Evolutionary conservation across 345 rosid species (phyloP).

Genomic region (Lepidium sativum): DNA sequence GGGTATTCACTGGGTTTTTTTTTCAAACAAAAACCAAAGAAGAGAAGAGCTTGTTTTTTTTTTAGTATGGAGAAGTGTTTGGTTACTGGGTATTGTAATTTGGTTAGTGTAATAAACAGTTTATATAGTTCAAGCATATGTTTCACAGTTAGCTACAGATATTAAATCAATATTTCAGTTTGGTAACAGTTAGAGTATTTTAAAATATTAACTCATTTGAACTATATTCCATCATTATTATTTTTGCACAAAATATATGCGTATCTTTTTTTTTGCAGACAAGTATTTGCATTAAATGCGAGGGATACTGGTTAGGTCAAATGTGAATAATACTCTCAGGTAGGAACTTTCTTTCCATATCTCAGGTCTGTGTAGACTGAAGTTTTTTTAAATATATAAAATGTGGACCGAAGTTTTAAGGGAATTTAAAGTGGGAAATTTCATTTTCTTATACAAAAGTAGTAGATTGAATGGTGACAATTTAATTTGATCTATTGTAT

Average conservation of each 20-base stretch:
- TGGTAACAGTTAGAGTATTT: too few species aligned
- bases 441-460: too few species aligned
- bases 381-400: too few species aligned
- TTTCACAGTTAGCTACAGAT: not conserved
- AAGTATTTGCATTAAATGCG: constrained; percentile 9
- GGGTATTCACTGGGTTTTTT: constrained; percentile 3
- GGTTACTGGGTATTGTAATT: not conserved
- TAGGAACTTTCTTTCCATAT: not conserved
- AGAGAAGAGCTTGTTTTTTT: constrained; percentile 1
- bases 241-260: not conserved
- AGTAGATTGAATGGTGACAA: not conserved
- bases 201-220: not conserved
- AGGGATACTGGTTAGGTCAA: constrained; percentile 5
- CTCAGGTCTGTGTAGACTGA: not conserved
- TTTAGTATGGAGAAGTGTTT: not conserved
- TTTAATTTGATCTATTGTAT: not conserved
- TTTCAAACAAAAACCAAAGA: constrained; percentile 21
- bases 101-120: constrained; percentile 9
- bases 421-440: too few species aligned
- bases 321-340: constrained; percentile 10
- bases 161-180: too few species aligned
- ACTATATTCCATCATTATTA: not conserved
- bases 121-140: not conserved
- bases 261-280: not conserved
- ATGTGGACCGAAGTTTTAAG: too few species aligned